phyloP scores from a whole-genome alignment of 208 protist genomes.

The Crithidia sp. region DNA sequence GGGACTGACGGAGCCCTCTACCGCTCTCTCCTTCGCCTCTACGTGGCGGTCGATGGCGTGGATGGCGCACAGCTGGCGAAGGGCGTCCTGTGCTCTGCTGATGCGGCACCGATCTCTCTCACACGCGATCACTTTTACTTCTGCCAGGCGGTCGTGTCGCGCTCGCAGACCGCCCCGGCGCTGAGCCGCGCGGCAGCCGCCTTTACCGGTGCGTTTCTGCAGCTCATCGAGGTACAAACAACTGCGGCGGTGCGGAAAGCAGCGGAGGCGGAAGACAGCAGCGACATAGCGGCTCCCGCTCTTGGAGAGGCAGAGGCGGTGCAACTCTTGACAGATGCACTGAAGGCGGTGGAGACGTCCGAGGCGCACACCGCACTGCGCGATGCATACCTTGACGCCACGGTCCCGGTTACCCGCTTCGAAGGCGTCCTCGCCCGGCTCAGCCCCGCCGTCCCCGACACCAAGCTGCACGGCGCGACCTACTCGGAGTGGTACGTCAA shows the following conservation, averaged over 20 bases:
- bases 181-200: conserved; percentile 64
- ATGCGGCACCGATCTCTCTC: conserved; percentile 8
- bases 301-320: conserved; percentile 37
- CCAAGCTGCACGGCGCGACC: conserved; percentile 7
- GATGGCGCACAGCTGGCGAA: conserved; percentile 42
- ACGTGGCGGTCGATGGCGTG: conserved; percentile 70
- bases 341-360: conserved; percentile 30
- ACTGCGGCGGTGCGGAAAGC: background rate
- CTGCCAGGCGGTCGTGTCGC: conserved; percentile 43
- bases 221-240: conserved; percentile 49
- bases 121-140: conserved; percentile 67
- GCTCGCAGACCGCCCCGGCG: conserved; percentile 45
- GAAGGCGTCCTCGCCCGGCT: conserved; percentile 21
- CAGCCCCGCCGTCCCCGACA: conserved; percentile 11
- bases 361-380: conserved; percentile 52
- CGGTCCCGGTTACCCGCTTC: conserved; percentile 20
- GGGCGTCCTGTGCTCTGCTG: conserved; percentile 13
- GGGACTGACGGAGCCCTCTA: conserved; percentile 51
- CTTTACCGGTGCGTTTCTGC: conserved; percentile 67
- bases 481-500: conserved; percentile 30
- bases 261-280: background rate
- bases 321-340: conserved; percentile 37
- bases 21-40: conserved; percentile 76
- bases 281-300: background rate
- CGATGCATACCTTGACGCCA: conserved; percentile 46